Evolutionary conservation across 305 asterid species (phyloP).

Genomic region (Fraxinus greggii): DNA sequence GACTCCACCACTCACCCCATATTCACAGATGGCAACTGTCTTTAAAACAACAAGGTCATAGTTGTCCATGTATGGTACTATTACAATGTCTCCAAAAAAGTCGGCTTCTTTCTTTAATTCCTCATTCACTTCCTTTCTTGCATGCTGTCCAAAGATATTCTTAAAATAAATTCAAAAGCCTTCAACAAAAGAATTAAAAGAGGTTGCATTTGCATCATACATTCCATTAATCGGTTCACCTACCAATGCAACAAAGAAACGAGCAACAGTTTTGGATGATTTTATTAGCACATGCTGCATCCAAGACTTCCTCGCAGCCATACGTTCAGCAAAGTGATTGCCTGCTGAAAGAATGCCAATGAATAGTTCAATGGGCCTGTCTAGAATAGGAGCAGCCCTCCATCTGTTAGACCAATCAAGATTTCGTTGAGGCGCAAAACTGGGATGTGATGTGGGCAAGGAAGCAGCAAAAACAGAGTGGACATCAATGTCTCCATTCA

Average conservation of each 20-base stretch:
- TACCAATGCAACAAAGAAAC: constrained; percentile 85
- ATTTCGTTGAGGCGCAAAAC: constrained; percentile 65
- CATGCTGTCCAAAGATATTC: constrained; percentile 44
- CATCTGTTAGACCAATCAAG: constrained; percentile 65
- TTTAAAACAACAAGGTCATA: constrained; percentile 84
- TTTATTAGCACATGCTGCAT: constrained; percentile 66
- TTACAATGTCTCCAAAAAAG: constrained; percentile 71
- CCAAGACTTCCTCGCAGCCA: constrained; percentile 86
- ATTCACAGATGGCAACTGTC: constrained; percentile 76
- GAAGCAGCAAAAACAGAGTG: constrained; percentile 73
- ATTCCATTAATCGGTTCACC: constrained; percentile 21
- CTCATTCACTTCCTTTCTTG: constrained; percentile 62
- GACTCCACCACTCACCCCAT: constrained; percentile 54
- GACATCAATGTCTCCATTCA: constrained; percentile 69
- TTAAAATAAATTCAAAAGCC: constrained; percentile 26
- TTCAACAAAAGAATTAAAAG: not conserved
- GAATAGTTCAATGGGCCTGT: constrained; percentile 56
- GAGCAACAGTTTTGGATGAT: constrained; percentile 63
- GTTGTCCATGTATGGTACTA: constrained; percentile 79
- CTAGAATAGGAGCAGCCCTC: constrained; percentile 65
- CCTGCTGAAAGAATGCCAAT: constrained; percentile 85
- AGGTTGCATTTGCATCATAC: not conserved
- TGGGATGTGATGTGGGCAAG: constrained; percentile 71
- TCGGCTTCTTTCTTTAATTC: constrained; percentile 79
- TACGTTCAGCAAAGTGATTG: constrained; percentile 79